Percentiles rank a stretch among this genome's conserved stretches.
These are phyloP conservation scores for Pestalotiopsis sp. DNA, from an alignment of 2,329 filamentous ascomycete species.

Conservation along the genomic window DNA sequence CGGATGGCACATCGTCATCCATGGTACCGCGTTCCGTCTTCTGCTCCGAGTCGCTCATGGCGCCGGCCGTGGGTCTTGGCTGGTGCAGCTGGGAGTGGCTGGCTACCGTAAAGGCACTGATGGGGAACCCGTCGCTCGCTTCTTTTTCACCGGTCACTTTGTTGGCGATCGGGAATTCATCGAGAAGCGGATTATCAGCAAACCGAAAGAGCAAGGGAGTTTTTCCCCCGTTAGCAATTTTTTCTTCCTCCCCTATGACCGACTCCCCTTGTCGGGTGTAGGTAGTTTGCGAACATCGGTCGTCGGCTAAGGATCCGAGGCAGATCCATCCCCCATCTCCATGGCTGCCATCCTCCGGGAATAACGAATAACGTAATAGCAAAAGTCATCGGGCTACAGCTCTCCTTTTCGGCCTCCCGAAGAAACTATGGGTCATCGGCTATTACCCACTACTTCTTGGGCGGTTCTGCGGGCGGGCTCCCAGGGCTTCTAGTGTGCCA, in stretches of 20 bases:
- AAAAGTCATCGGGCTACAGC: constrained; percentile 3
- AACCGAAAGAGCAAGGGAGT: too few species aligned
- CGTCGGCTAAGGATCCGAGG: not conserved
- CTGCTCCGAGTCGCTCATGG: constrained; percentile 7
- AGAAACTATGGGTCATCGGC: not conserved
- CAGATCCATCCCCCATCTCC: not conserved
- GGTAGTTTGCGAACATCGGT: not conserved
- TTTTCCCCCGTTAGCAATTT: not conserved
- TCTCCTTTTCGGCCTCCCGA: not conserved
- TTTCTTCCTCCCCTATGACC: not conserved
- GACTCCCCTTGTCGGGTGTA: not conserved
- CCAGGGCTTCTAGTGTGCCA: not conserved
- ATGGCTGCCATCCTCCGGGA: not conserved
- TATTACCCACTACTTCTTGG: not conserved
- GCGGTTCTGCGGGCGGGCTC: not conserved
- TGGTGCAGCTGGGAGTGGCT: too few species aligned
- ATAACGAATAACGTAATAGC: constrained; percentile 10
- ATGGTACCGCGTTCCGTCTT: not conserved
- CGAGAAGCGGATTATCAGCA: too few species aligned
- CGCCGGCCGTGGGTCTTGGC: not conserved
- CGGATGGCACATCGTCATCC: not conserved
- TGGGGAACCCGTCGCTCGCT: too few species aligned
- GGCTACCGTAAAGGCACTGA: too few species aligned
- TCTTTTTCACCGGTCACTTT: too few species aligned
- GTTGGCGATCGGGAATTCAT: too few species aligned